Evolutionary conservation across 768 basidiomycete species (phyloP).

Genomic region (Macrolepiota albuminosa): DNA sequence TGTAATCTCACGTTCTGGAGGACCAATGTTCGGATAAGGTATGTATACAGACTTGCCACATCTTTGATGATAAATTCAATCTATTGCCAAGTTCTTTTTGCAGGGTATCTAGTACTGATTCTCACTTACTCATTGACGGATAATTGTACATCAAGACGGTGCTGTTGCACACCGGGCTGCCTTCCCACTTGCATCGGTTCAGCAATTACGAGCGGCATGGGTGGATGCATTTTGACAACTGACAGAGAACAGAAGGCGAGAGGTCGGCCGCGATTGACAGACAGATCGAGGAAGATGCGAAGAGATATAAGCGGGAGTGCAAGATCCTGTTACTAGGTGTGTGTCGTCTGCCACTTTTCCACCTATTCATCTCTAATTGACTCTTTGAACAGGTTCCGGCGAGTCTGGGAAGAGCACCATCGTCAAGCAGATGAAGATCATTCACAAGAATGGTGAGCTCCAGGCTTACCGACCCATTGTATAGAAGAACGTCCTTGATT

Average conservation of each 20-base stretch:
- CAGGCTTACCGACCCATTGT: slow-evolving; percentile 73
- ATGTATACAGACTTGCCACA: not conserved
- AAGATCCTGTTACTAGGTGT: no score
- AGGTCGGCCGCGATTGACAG: slow-evolving; percentile 75
- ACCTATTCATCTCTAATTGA: not conserved
- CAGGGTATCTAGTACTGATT: not conserved
- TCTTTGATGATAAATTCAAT: no score
- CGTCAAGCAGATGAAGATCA: slow-evolving; percentile 99
- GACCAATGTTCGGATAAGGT: not conserved
- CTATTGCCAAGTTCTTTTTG: no score
- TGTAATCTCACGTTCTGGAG: not conserved
- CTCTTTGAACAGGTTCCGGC: slow-evolving; percentile 63
- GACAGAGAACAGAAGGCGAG: slow-evolving; percentile 52
- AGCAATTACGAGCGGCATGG: slow-evolving; percentile 37
- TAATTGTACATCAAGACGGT: not conserved
- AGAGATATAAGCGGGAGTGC: slow-evolving; percentile 80
- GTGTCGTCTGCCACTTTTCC: not conserved
- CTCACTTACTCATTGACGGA: not conserved
- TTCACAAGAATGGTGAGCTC: slow-evolving; percentile 90
- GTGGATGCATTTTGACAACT: slow-evolving; percentile 58
- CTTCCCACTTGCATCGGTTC: no score
- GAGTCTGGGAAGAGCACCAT: slow-evolving; percentile 95
- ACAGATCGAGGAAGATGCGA: slow-evolving; percentile 80
- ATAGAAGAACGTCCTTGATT: slow-evolving; percentile 85
- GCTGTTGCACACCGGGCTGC: not conserved